Evolutionary conservation across 345 rosid genomes (phyloP), one percentile per base, ranked within the genome.

Genomic region (Corchorus olitorius): DNA sequence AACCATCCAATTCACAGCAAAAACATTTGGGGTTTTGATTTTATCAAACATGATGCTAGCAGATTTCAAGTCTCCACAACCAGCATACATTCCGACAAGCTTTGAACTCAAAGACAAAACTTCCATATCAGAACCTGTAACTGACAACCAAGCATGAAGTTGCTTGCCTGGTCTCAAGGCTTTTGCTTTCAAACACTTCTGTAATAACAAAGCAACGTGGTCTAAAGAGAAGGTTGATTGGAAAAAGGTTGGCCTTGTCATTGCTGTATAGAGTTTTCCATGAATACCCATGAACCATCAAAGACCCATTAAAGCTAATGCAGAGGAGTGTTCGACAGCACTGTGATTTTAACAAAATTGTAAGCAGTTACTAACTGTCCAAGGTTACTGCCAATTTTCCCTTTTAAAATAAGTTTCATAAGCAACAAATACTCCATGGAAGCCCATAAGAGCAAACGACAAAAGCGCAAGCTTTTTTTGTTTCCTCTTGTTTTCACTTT

Each of bases 1-100:
- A 49, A 83, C 83, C 89, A 86, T 84, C 89, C 87, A 88, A 75
- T 88, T 86, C 81, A 86, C 61, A 3, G 84, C 83, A 61, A 86
- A 83, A 64, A 74, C 84, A 74, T 79, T 80, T 14, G 81, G 85
- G 41, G 69, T 62, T 12, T 50, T 78, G 22, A 81, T 84, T 70
- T 60, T 76, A 43, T 80, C 59, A 37, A 86, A 83, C 73, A 84
- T 41, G 60, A 37, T 52, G 9, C 60, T 65, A 6, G 86, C 87
- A 48, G 75, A 82, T 12, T 56, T 63, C 75, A 81, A 4, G 33
- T 86, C 85, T 71, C 88, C 88, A 41, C 84, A 83, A n/a, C 83
- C 63, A 7, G 89, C 83, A 55, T 86, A 84, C 50, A 83, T 22
- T 1, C 89, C 89, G 35, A 81, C 85, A 12, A 88, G 88, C 82